Base-by-base conservation (phyloP, 176 grass and related monocot species). In the Elaeis guineensis region DNA sequence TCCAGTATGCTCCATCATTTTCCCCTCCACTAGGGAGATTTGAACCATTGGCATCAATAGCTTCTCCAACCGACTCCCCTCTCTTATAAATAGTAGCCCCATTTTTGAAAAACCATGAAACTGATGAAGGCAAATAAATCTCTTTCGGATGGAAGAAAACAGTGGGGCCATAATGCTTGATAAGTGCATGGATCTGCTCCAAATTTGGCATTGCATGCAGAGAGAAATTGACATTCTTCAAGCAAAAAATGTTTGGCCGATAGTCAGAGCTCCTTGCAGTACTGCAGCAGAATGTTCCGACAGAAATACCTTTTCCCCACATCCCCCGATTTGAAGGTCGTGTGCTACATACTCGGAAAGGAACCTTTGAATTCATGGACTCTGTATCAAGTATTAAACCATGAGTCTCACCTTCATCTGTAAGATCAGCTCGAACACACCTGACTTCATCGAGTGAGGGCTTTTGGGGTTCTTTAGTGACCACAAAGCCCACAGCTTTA, bases 81-180 rank as follows among this genome's bases (percentile, higher is more conserved):
- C 74, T 77, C 83, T 74, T 86, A 52, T 98, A 59, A 65, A 98
- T 55, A 55, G 73, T 86, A 70, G 87, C 87, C 62, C 93, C 84
- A 58, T 89, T 92, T 67, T 85, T 69, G 49, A 98, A 98, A 73
- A 98, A 98, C 93, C 93, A 98, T 16, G 84, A 89, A 67, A 98
- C 78, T 9, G 93, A 98, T 3, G 93, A 89, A 2, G 93, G 87
- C 39, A 98, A 74, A 64, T 98, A 98, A 20, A 65, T 78, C 59
- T 98, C 93, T 70, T 86, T 78, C 11, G 87, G 87, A 67, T 98
- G 93, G 72, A 98, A 98, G 75, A 82, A 89, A 25, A 89, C 69
- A 29, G 84, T 81, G 6, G 93, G 93, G 8, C 93, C 93, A 55
- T 98, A 98, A 63, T 91, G 81, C 57, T 81, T 71, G 64, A 98